Evolutionary conservation across 2,329 filamentous ascomycete genomes (phyloP).

Genomic region (Xylaria sp.): DNA sequence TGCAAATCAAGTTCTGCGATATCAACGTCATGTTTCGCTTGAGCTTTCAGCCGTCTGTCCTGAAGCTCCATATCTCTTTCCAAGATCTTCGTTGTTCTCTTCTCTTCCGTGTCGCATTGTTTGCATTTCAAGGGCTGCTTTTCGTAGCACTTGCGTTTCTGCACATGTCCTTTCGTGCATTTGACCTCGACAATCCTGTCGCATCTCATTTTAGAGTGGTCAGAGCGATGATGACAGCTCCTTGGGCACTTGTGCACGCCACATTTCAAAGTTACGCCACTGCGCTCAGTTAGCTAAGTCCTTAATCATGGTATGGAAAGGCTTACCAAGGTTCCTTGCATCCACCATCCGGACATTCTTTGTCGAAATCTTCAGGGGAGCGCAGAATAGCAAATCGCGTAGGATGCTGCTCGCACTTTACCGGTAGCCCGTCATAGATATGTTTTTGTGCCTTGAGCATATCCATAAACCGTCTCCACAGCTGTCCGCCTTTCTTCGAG

Average conservation of each 20-base stretch:
- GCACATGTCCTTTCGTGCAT: conserved; percentile 11
- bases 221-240: conserved; percentile 69
- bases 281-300: conserved; percentile 9
- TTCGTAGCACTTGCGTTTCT: conserved; percentile 24
- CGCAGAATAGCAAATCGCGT: conserved; percentile 29
- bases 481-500: conserved; percentile 59
- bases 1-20: conserved; percentile 29
- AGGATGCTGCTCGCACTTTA: conserved; percentile 46
- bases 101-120: conserved; percentile 13
- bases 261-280: conserved; percentile 55
- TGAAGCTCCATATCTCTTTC: conserved; percentile 21
- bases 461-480: conserved; percentile 70
- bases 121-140: conserved; percentile 21
- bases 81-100: conserved; percentile 1
- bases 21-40: conserved; percentile 25
- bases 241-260: conserved; percentile 67
- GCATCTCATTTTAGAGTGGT: conserved; percentile 67
- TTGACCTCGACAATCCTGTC: conserved; percentile 22
- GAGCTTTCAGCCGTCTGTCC: conserved; percentile 11
- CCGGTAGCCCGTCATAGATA: conserved; percentile 53
- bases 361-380: conserved; percentile 40
- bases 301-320: neutral
- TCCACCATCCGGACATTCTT: conserved; percentile 43
- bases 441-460: conserved; percentile 62
- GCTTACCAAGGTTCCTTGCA: conserved; percentile 40